Base-by-base conservation (phyloP, 352 stramenopile species). In the Peronospora destructor region DNA sequence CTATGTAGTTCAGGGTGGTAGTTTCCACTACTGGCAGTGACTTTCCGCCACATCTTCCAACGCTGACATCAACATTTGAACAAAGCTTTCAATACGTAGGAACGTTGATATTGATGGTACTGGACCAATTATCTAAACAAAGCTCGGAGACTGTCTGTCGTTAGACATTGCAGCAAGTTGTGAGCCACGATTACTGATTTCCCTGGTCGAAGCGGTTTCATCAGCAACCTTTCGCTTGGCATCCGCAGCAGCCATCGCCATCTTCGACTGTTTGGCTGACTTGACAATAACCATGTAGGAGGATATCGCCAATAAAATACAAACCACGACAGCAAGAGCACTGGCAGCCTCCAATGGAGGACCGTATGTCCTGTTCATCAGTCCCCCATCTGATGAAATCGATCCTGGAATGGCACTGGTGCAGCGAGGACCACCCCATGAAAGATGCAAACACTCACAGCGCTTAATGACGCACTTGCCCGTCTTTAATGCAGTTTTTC, bases 371-470 rank as follows among this genome's bases (percentile, higher is more conserved):
- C 54, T 64, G 38, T 56, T 51, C 30, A 54, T 57, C 1, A 64
- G 16, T 4, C 46, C 14, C 16, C 4, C 14, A 6, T 28, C 19
- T 19, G 12, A 30, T 2, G 40, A 36, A n/a, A 25, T 38, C 4
- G 30, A 56, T 0, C 61, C 59, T 6, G 50, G 48, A 2, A 62
- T 43, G 0, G 65, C 59, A 10, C 68, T 84, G 3, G 71, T 85
- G 33, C 75, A 86, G 1, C 75, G 75, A 32, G 75, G 75, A n/a
- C 75, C 75, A 1, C 59, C 65, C 75, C 75, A 87, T 3, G 70
- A 71, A 8, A 45, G 37, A 29, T 66, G 69, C n/a, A 49, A 48
- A 45, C 76, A 87, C 14, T 76, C 36, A 19, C 76, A 88, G 1
- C 76, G 61, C 6, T 56, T 14, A 0, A 73, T 69, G 2, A 68